Base-by-base conservation (phyloP, 1,139 yeast genomes). In the Arxiozyma bovina region DNA sequence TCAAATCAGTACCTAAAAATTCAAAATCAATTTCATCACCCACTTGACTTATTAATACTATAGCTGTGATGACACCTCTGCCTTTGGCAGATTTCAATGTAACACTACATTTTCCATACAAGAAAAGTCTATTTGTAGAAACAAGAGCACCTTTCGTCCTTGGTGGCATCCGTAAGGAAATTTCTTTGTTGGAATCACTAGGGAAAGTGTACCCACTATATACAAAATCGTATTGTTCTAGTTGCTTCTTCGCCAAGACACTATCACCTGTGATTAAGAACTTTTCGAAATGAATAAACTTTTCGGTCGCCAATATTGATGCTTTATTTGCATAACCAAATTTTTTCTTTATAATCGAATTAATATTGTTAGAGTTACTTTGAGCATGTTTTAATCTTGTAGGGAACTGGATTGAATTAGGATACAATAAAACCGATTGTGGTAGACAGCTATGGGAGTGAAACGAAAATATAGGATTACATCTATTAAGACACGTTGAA, bases 21-120 rank as follows among this genome's bases (percentile, higher is more conserved):
- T 91, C 97, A 67, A 74, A 85, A 77, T 91, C 98, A 63, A 91
- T 80, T 75, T 91, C 98, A 73, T 91, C 98, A 70, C 87, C 86
- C 48, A 87, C 88, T 61, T 88, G 88, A 1, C 96, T 87, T 73
- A 84, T 87, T 55, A 89, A 72, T 64, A 90, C 90, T 62, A 86
- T 80, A 20, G 96, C 94, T 12, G 95, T 79, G 55, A 91, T 80
- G 41, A 91, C 96, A 70, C 98, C 98, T 30, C 58, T 55, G 8
- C 69, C 65, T 45, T 68, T 57, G 4, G 68, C 66, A 1, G 70
- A 59, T 54, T 60, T 68, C 61, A 69, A 52, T 17, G 58, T 62
- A 1, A 65, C 67, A n/a, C 63, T 53, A 4, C 60, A 61, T 50
- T 54, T 61, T 0, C 73, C 72, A 54, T 69, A 68, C 7, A 68